Evolutionary conservation across 2,329 filamentous ascomycete genomes (phyloP), one percentile per base, ranked within the genome.

Genomic region (Cladosporium sp.): DNA sequence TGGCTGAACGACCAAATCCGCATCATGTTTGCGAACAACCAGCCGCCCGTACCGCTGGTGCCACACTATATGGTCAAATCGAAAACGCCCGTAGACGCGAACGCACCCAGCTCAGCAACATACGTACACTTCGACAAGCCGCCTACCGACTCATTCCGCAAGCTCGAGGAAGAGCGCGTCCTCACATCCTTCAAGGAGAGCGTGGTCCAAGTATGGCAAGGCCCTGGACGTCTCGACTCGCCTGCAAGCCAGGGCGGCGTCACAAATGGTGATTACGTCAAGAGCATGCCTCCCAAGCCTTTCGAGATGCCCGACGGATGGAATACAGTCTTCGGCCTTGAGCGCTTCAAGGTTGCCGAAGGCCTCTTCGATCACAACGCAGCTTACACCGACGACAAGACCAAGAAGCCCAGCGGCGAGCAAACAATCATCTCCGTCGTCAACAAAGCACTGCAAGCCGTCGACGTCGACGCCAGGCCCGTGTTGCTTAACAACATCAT

Each of bases 281-380:
- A 81, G 67, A 78, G 74, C 42, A 83, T 84, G 58, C 88, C 89
- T 1, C 88, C 89, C 38, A 85, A 89, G 49, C 87, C 93, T 9
- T 98, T 96, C 65, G 93, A 98, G 75, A 93, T 98, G 81, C 93
- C 93, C 9, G 89, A 97, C 67, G 93, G 93, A 46, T 91, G 86
- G 74, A 98, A 97, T 75, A 88, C 95, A 69, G 86, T 95, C 72
- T 98, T 95, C 77, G 86, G 88, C 57, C 80, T 85, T 52, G 91
- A 96, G 69, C 85, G 93, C 46, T 96, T 86, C 78, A 83, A 84
- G 60, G 86, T 89, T 9, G 85, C 86, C 1, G 93, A 98, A 73
- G 88, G 88, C 40, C 80, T 98, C 69, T 98, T 93, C 78, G 92
- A 97, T 67, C 86, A 90, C 61, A 83, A 82, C 49, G 87, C 86